phyloP scores from a whole-genome alignment of 1,284 basidiomycete genomes.

The Neonothopanus nambi region DNA sequence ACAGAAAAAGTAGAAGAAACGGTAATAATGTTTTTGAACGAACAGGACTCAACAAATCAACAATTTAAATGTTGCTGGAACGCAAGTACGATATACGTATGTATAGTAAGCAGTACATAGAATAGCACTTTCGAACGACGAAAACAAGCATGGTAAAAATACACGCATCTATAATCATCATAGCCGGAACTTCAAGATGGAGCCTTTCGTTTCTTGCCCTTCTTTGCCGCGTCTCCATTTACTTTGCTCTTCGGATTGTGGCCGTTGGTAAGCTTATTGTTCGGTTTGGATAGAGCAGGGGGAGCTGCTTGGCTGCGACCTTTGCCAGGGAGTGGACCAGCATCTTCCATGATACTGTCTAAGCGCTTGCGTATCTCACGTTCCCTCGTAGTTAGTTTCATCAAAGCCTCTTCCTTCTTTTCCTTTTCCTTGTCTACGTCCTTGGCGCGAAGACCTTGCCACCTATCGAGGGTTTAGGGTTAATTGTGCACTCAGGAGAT shows the following conservation, averaged over 20 bases:
- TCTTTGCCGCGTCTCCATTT: constrained; percentile 48
- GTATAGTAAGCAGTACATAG: neutral
- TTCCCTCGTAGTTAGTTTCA: constrained; percentile 65
- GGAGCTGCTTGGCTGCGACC: constrained; percentile 1
- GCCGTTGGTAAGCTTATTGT: constrained; percentile 48
- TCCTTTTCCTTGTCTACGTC: constrained; percentile 74
- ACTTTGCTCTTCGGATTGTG: constrained; percentile 38
- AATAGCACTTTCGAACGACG: constrained; percentile 12
- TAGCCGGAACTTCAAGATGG: constrained; percentile 25
- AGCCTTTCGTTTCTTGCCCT: constrained; percentile 62
- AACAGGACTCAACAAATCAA: constrained; percentile 17
- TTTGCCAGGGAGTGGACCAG: neutral
- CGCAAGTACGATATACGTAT: neutral
- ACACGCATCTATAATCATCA: constrained; percentile 19
- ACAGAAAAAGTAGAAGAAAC: constrained; percentile 16
- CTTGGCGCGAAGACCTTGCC: constrained; percentile 73
- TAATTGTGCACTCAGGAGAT: neutral
- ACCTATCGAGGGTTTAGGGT: constrained; percentile 42
- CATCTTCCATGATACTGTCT: constrained; percentile 63
- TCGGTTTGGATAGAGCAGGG: constrained; percentile 37
- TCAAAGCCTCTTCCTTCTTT: constrained; percentile 61
- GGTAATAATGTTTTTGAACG: too few relatives aligned
- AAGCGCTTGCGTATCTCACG: constrained; percentile 72
- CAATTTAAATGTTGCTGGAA: too few relatives aligned
- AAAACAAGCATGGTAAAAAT: constrained; percentile 23